Percentiles rank a stretch among this genome's conserved stretches.
Conservation (phyloP, 176 grass and related monocot species). For the Phragmites australis region DNA sequence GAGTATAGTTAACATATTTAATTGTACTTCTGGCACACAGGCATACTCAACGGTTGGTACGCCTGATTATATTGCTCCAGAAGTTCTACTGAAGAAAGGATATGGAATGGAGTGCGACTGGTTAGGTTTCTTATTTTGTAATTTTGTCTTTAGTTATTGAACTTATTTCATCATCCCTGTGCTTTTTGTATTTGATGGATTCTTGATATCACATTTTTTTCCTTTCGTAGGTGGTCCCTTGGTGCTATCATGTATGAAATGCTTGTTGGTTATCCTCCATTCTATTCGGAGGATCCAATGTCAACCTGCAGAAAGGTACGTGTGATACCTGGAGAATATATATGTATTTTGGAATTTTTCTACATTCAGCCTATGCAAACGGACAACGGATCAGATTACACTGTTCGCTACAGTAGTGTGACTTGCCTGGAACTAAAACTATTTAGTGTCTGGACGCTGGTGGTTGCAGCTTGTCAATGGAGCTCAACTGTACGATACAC, state of each 20-base stretch:
- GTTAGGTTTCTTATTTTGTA: constrained; percentile 54
- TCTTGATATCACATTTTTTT: constrained; percentile 43
- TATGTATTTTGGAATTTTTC: constrained; percentile 6
- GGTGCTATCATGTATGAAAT: constrained; percentile 99
- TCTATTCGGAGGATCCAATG: constrained; percentile 99
- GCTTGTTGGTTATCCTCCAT: constrained; percentile 98
- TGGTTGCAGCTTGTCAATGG: constrained; percentile 17
- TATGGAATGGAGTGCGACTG: constrained; percentile 99
- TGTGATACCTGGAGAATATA: background rate
- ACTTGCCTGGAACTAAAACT: constrained; percentile 3
- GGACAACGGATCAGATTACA: background rate
- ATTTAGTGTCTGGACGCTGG: background rate
- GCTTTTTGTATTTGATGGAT: constrained; percentile 50
- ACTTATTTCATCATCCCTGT: constrained; percentile 9
- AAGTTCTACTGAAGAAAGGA: constrained; percentile 98
- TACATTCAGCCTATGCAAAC: background rate
- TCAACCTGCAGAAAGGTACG: constrained; percentile 93
- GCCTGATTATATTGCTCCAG: constrained; percentile 99
- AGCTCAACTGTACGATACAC: constrained; percentile 2
- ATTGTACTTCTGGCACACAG: constrained; percentile 43
- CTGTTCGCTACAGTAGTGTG: background rate
- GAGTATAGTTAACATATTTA: background rate
- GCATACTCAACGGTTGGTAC: constrained; percentile 98
- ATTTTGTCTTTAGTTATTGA: constrained; percentile 22
- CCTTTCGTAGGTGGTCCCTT: constrained; percentile 90